Conservation (phyloP, 371 early-diverging fungal species). For the Apophysomyces sp. region DNA sequence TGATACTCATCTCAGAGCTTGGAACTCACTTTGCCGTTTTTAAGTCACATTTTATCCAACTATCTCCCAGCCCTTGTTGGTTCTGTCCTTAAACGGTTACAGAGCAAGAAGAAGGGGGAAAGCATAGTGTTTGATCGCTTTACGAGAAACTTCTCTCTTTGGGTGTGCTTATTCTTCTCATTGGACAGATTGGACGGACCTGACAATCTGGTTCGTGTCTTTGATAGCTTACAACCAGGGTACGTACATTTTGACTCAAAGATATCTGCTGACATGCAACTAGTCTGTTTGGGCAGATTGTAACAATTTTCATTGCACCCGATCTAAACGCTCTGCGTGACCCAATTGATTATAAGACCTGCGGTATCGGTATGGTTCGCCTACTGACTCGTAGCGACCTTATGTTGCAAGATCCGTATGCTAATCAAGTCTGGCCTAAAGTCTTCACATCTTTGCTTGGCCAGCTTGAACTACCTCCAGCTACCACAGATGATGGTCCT, state of each 20-base stretch:
- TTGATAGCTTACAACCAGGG: conserved; percentile 80
- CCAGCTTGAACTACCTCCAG: conserved; percentile 58
- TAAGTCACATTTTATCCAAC: conserved; percentile 51
- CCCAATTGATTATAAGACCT: conserved; percentile 71
- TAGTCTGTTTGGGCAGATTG: conserved; percentile 72
- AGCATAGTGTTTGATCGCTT: conserved; percentile 52
- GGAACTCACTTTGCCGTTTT: conserved; percentile 5
- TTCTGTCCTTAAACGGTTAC: conserved; percentile 77
- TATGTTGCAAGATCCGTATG: conserved; percentile 50
- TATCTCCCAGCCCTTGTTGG: conserved; percentile 79
- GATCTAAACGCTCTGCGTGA: conserved; percentile 66
- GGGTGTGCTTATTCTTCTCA: conserved; percentile 69
- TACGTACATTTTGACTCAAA: conserved; percentile 21
- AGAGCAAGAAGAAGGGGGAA: conserved; percentile 62
- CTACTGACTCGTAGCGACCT: conserved; percentile 55
- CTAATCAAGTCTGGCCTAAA: conserved; percentile 55
- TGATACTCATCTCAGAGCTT: neutral
- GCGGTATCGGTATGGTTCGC: conserved; percentile 66
- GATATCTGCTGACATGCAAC: neutral
- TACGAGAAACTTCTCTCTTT: conserved; percentile 76
- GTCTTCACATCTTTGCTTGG: conserved; percentile 45
- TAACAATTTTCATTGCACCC: conserved; percentile 68
- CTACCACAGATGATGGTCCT: conserved; percentile 55
- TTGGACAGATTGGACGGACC: conserved; percentile 62
- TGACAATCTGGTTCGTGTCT: conserved; percentile 66